Evolutionary conservation across 495 filamentous ascomycete genomes (phyloP).

Genomic region (Xylaria acuta): DNA sequence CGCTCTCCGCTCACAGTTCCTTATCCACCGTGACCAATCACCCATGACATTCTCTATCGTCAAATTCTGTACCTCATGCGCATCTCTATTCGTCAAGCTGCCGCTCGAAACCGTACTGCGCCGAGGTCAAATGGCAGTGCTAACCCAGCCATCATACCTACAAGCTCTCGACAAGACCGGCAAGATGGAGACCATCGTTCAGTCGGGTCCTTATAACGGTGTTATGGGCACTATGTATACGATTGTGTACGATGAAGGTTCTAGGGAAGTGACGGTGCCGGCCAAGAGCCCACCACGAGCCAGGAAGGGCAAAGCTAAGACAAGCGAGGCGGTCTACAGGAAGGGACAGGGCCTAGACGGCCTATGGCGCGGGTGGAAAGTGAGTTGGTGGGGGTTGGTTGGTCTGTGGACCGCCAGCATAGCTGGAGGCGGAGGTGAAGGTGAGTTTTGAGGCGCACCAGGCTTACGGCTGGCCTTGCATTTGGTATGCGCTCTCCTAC

Average conservation of each 20-base stretch:
- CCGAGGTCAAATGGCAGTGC: constrained; percentile 78
- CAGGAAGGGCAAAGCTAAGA: constrained; percentile 45
- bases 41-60: constrained; percentile 79
- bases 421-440: constrained; percentile 53
- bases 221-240: constrained; percentile 86
- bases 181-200: constrained; percentile 74
- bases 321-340: constrained; percentile 55
- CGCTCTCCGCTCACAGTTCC: constrained; percentile 75
- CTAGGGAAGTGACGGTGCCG: constrained; percentile 45
- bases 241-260: constrained; percentile 85
- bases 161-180: constrained; percentile 48
- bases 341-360: constrained; percentile 84
- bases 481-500: neutral
- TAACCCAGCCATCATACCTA: constrained; percentile 49
- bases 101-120: constrained; percentile 92
- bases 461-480: neutral
- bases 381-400: constrained; percentile 93
- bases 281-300: constrained; percentile 34
- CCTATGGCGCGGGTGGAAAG: constrained; percentile 91
- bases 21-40: constrained; percentile 81
- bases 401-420: constrained; percentile 73
- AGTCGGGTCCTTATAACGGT: constrained; percentile 76
- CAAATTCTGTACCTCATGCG: constrained; percentile 74
- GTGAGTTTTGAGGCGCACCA: constrained; percentile 50
- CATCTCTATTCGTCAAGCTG: constrained; percentile 83